These are phyloP conservation scores for Paramarasmius palmivorus DNA, from an alignment of 1,284 basidiomycete species.

Conservation along the genomic window DNA sequence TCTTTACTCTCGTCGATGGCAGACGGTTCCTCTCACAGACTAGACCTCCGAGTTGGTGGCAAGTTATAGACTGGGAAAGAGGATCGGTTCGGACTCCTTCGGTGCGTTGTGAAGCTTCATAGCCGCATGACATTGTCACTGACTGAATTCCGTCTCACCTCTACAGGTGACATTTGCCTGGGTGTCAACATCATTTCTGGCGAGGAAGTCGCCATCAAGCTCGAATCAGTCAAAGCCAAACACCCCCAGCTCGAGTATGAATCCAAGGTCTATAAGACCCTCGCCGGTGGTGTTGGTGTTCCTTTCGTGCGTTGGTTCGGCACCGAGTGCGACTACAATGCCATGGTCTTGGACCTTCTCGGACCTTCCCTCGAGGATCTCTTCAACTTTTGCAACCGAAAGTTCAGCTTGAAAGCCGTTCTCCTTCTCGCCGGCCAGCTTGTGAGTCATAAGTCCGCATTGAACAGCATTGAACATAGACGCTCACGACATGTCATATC, in stretches of 20 bases:
- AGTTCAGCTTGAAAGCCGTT: conserved; percentile 97
- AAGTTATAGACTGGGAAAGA: conserved; percentile 99
- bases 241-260: conserved; percentile 99
- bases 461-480: conserved; percentile 11
- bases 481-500: conserved; percentile 19
- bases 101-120: conserved; percentile 54
- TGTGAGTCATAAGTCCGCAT: conserved; percentile 46
- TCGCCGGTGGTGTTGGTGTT: conserved; percentile 97
- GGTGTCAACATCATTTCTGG: conserved; percentile 99
- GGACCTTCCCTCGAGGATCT: conserved; percentile 98
- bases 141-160: neutral
- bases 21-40: conserved; percentile 68
- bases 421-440: conserved; percentile 96
- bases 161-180: conserved; percentile 94
- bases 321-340: conserved; percentile 99
- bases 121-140: neutral
- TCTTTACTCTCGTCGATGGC: conserved; percentile 45
- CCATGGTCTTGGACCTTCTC: conserved; percentile 98
- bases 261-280: conserved; percentile 95
- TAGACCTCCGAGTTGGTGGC: conserved; percentile 96
- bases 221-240: conserved; percentile 99
- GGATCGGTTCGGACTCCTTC: conserved; percentile 99
- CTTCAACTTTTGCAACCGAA: conserved; percentile 99
- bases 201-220: conserved; percentile 99
- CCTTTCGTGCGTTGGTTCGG: conserved; percentile 99